These are phyloP conservation scores for Phaeosphaeria sp. DNA, from an alignment of 2,329 filamentous ascomycete genomes.

Conservation along the genomic window DNA sequence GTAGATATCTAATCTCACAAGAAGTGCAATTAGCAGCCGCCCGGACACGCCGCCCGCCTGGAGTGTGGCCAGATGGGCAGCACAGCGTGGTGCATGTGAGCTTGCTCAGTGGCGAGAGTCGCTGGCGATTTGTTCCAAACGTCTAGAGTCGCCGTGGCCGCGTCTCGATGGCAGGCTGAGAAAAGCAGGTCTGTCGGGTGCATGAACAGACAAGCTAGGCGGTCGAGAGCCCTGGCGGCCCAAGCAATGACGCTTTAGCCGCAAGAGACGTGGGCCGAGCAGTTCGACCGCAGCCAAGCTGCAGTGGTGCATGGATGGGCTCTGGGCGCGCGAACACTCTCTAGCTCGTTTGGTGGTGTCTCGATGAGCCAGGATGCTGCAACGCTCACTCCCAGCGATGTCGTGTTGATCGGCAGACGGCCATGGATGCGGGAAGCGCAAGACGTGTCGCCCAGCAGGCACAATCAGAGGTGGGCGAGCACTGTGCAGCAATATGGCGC, in stretches of 20 bases:
- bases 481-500: slow-evolving; percentile 6
- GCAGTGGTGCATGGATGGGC: neutral
- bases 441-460: slow-evolving; percentile 4
- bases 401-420: neutral
- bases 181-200: slow-evolving; percentile 22
- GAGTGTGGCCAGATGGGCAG: neutral
- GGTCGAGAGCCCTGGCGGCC: slow-evolving; percentile 7
- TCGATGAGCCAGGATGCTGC: neutral
- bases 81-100: neutral
- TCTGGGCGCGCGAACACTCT: neutral
- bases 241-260: slow-evolving; percentile 17
- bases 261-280: slow-evolving; percentile 8
- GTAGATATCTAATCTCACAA: neutral
- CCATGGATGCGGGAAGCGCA: neutral
- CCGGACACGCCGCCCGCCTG: neutral
- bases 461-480: slow-evolving; percentile 9
- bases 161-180: slow-evolving; percentile 4
- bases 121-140: neutral
- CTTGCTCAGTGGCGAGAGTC: neutral
- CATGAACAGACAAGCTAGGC: slow-evolving; percentile 21
- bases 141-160: slow-evolving; percentile 5
- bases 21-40: neutral
- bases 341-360: neutral
- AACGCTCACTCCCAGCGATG: neutral
- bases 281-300: slow-evolving; percentile 24